Conservation (phyloP, 1,139 yeast genomes). For the Meyerozyma guilliermondii region DNA sequence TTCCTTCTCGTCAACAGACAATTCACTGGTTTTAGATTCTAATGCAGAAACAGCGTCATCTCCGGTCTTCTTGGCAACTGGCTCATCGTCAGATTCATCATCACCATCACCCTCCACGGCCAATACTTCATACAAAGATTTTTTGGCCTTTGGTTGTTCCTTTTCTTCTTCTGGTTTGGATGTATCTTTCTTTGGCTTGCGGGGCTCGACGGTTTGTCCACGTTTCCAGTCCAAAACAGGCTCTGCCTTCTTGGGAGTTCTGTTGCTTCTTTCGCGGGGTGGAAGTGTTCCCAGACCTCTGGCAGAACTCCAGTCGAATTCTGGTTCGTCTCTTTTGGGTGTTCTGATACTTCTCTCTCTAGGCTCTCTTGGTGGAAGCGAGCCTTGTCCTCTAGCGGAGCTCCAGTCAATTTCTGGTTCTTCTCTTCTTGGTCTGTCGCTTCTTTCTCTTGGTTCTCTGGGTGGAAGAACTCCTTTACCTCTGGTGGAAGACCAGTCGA, state of each 20-base stretch:
- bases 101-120: slow-evolving; percentile 56
- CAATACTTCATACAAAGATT: slow-evolving; percentile 63
- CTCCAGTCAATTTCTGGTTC: slow-evolving; percentile 15
- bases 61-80: slow-evolving; percentile 9
- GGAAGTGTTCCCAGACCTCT: slow-evolving; percentile 18
- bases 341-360: slow-evolving; percentile 20
- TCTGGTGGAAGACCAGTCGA: slow-evolving; percentile 16
- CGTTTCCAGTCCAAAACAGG: slow-evolving; percentile 27
- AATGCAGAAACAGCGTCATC: neutral
- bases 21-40: neutral
- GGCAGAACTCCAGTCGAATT: slow-evolving; percentile 40
- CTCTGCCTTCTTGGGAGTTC: slow-evolving; percentile 25
- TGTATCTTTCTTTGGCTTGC: slow-evolving; percentile 13
- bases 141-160: slow-evolving; percentile 42
- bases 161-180: slow-evolving; percentile 16
- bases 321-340: slow-evolving; percentile 36
- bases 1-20: slow-evolving; percentile 1
- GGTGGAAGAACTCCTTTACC: slow-evolving; percentile 22
- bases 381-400: slow-evolving; percentile 16
- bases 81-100: slow-evolving; percentile 44
- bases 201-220: slow-evolving; percentile 27
- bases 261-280: slow-evolving; percentile 28
- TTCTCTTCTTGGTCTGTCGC: slow-evolving; percentile 25
- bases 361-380: slow-evolving; percentile 26
- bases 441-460: slow-evolving; percentile 30